phyloP scores from a whole-genome alignment of 2,329 filamentous ascomycete genomes.

The Raffaelea arxii region DNA sequence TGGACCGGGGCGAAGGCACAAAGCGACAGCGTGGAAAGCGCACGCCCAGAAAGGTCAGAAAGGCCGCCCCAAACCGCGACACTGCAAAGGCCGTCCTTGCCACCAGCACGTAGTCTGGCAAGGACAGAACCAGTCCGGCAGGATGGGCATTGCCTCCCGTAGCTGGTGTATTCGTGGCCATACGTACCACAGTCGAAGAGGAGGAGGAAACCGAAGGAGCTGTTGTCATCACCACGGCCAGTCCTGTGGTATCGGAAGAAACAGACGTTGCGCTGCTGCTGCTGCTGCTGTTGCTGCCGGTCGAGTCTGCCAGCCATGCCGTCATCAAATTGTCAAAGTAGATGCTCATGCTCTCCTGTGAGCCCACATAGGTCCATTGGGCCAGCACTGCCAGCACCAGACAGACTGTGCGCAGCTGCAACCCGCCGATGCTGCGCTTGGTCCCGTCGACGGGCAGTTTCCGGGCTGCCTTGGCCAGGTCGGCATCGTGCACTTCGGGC shows the following conservation, averaged over 20 bases:
- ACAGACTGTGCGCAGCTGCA: constrained; percentile 44
- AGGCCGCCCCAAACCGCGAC: constrained; percentile 60
- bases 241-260: no score
- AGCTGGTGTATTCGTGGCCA: no score
- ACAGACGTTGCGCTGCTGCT: background rate
- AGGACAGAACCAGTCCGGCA: constrained; percentile 39
- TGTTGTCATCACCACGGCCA: background rate
- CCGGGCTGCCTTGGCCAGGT: constrained; percentile 38
- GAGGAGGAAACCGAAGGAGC: constrained; percentile 11
- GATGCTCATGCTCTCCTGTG: constrained; percentile 57
- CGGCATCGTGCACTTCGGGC: constrained; percentile 48
- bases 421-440: constrained; percentile 36
- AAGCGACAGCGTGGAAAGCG: constrained; percentile 29
- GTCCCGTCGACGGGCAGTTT: constrained; percentile 39
- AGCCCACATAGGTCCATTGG: constrained; percentile 71
- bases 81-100: constrained; percentile 64
- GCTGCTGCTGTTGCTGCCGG: background rate
- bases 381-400: constrained; percentile 63
- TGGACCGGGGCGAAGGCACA: constrained; percentile 56
- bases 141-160: constrained; percentile 20
- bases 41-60: constrained; percentile 49
- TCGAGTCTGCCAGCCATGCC: constrained; percentile 23
- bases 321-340: constrained; percentile 47
- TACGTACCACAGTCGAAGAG: constrained; percentile 10
- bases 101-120: constrained; percentile 59